Evolutionary conservation across 2,329 filamentous ascomycete genomes (phyloP).

Genomic region (Hymenoscyphus repandus): DNA sequence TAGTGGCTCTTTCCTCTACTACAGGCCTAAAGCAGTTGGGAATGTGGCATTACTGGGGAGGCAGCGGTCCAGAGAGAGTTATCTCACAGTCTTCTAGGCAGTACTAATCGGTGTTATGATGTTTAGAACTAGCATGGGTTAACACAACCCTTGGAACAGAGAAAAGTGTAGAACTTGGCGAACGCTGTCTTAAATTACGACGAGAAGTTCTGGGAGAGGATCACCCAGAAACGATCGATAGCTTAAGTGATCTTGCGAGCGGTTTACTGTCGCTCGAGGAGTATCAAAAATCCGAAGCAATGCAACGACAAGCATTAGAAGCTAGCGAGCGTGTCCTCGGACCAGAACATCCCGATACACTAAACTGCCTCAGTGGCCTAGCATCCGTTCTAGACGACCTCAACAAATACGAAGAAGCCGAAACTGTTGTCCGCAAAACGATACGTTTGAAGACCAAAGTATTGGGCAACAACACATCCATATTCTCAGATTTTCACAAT

Average conservation of each 20-base stretch:
- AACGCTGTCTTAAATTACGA: neutral
- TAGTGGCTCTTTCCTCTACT: too few relatives aligned
- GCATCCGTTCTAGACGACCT: neutral
- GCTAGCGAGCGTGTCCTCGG: constrained; percentile 12
- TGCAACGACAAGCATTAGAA: constrained; percentile 3
- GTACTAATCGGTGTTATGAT: too few relatives aligned
- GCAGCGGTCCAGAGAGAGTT: neutral
- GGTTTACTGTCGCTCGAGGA: neutral
- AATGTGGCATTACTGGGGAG: neutral
- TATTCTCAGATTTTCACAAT: neutral
- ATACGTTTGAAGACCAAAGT: too few relatives aligned
- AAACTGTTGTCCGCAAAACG: too few relatives aligned
- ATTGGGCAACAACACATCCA: too few relatives aligned
- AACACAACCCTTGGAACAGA: neutral
- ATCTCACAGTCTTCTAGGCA: neutral
- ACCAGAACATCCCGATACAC: constrained; percentile 16
- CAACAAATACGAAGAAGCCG: too few relatives aligned
- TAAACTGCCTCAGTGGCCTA: neutral
- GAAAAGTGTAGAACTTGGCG: neutral
- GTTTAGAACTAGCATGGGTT: too few relatives aligned
- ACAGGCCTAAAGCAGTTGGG: too few relatives aligned
- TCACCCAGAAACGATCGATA: constrained; percentile 1
- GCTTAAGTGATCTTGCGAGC: neutral
- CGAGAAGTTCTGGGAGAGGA: neutral
- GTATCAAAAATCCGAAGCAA: neutral